Conservation (phyloP, 306 rosid species). For the Acmispon strigosus region DNA sequence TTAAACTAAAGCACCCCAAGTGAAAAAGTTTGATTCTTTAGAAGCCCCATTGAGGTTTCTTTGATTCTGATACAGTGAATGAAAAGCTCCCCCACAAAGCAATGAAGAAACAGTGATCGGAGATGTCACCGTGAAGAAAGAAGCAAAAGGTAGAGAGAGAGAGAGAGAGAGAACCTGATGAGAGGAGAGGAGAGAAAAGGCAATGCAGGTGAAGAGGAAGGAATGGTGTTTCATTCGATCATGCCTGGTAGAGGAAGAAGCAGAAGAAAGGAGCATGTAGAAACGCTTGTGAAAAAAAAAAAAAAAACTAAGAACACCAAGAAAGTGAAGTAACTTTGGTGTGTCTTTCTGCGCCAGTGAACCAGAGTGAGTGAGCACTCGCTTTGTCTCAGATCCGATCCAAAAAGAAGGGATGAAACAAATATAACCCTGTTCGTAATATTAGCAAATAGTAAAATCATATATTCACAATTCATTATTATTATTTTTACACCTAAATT, state of each 20-base stretch:
- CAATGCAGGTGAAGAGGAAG: conserved; percentile 33
- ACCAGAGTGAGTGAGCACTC: conserved; percentile 15
- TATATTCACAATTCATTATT: too few species aligned
- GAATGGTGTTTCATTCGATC: conserved; percentile 41
- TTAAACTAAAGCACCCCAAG: conserved; percentile 13
- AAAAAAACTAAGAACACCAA: too few species aligned
- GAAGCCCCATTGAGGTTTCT: conserved; percentile 27
- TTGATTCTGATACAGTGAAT: conserved; percentile 16
- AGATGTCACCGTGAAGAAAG: neutral
- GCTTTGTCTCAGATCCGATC: conserved; percentile 69
- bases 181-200: conserved; percentile 23
- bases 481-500: too few species aligned
- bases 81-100: neutral
- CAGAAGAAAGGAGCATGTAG: conserved; percentile 6
- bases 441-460: neutral
- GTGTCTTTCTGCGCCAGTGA: conserved; percentile 32
- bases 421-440: neutral
- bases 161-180: conserved; percentile 35
- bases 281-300: conserved; percentile 9
- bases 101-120: neutral
- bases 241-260: conserved; percentile 8
- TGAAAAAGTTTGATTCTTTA: conserved; percentile 19
- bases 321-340: conserved; percentile 51
- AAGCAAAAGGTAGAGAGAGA: conserved; percentile 13
- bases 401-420: conserved; percentile 27